Evolutionary conservation across 441 rosid genomes (phyloP).

Genomic region (Melastoma candidum): DNA sequence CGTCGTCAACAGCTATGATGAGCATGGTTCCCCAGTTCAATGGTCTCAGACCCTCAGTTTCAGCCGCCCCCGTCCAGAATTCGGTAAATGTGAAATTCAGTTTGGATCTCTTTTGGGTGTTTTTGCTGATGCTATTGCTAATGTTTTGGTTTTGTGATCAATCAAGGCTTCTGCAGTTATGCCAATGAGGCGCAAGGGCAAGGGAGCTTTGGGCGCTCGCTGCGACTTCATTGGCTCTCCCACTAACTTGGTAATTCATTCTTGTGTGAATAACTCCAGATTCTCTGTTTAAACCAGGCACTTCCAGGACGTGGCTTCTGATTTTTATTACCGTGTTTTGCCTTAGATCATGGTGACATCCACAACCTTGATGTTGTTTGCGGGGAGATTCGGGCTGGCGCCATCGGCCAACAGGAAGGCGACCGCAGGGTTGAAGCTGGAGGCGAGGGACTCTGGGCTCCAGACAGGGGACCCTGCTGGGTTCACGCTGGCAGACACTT

Average conservation of each 20-base stretch:
- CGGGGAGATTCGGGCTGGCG: constrained; percentile 90
- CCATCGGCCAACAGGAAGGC: constrained; percentile 94
- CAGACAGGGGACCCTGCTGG: constrained; percentile 97
- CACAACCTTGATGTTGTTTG: constrained; percentile 80
- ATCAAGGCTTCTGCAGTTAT: constrained; percentile 25
- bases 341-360: constrained; percentile 77
- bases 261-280: not conserved
- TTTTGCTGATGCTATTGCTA: not conserved
- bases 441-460: constrained; percentile 75
- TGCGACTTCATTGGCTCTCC: constrained; percentile 87
- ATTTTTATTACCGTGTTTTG: no score
- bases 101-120: no score
- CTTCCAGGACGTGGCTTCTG: no score
- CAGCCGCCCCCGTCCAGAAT: constrained; percentile 42
- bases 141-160: no score
- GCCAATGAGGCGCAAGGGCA: constrained; percentile 51
- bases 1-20: no score
- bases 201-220: constrained; percentile 62
- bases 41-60: constrained; percentile 50
- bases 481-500: constrained; percentile 85
- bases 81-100: constrained; percentile 30
- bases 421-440: constrained; percentile 86
- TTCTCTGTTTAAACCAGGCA: no score
- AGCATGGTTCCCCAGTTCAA: constrained; percentile 7
- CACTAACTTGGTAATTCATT: constrained; percentile 55